A percentile compares a stretch with the other conserved stretches of the same genome.
These are phyloP conservation scores for Paraleonurus japonicus DNA, from an alignment of 257 asterid genomes.

Conservation along the genomic window DNA sequence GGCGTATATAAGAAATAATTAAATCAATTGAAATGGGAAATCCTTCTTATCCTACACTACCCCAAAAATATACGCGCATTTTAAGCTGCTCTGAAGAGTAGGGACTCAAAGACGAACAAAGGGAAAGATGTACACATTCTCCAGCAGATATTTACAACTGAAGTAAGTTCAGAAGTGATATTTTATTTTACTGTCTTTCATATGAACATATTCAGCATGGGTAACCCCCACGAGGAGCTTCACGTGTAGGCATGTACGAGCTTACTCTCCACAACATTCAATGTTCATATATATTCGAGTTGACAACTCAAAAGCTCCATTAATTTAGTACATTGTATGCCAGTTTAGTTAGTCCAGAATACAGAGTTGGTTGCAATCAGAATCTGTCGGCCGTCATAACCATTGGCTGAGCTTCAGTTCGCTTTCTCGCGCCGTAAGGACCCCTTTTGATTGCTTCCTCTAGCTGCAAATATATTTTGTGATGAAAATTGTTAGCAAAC, in stretches of 20 bases:
- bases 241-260: neutral
- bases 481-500: neutral
- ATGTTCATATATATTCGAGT: neutral
- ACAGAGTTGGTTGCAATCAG: constrained; percentile 28
- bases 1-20: too few relatives aligned
- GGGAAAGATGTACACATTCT: too few relatives aligned
- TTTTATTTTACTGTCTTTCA: too few relatives aligned
- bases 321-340: neutral
- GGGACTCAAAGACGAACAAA: too few relatives aligned
- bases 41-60: too few relatives aligned
- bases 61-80: too few relatives aligned
- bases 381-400: constrained; percentile 85
- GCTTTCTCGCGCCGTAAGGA: constrained; percentile 66
- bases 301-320: neutral
- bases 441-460: constrained; percentile 85
- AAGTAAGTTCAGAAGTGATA: too few relatives aligned
- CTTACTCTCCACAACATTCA: neutral
- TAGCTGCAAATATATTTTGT: constrained; percentile 47
- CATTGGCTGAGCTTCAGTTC: constrained; percentile 70
- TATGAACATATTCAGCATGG: too few relatives aligned
- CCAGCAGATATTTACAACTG: too few relatives aligned
- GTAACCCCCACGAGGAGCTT: too few relatives aligned
- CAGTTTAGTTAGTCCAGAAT: neutral
- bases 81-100: too few relatives aligned
- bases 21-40: too few relatives aligned